Percentiles rank a stretch among this genome's conserved stretches.
phyloP scores from a whole-genome alignment of 345 rosid species.

The Pistacia vera region DNA sequence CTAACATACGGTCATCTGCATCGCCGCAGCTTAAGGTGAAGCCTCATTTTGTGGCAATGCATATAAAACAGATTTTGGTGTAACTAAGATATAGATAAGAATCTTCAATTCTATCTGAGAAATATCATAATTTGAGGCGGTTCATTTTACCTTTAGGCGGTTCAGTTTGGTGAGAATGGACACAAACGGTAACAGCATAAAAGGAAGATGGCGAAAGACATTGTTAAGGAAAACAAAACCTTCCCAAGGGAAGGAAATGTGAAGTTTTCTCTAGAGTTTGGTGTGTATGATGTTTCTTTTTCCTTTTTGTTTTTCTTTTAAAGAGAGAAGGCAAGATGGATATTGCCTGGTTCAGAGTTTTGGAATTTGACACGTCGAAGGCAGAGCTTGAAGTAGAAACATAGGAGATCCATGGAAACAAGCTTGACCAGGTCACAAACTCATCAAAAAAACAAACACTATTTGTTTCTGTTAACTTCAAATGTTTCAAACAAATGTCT shows the following conservation, averaged over 20 bases:
- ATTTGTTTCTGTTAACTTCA: too few relatives aligned
- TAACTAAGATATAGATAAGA: too few relatives aligned
- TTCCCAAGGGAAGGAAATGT: constrained; percentile 20
- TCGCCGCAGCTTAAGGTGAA: constrained; percentile 66
- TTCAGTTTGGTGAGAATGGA: constrained; percentile 25
- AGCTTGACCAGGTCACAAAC: constrained; percentile 30
- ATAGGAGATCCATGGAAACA: constrained; percentile 27
- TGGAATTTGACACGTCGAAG: constrained; percentile 32
- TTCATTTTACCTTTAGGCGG: constrained; percentile 52
- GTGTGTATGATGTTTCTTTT: too few relatives aligned
- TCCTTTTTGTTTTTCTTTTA: background rate
- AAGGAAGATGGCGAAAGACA: constrained; percentile 71
- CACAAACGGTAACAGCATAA: constrained; percentile 48
- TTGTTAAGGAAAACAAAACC: constrained; percentile 23
- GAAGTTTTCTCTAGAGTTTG: constrained; percentile 2
- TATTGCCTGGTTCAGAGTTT: constrained; percentile 8
- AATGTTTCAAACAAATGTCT: too few relatives aligned
- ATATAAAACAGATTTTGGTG: constrained; percentile 19
- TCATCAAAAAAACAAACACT: too few relatives aligned
- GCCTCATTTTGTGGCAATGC: too few relatives aligned
- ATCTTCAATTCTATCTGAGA: too few relatives aligned
- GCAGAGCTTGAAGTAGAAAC: constrained; percentile 52
- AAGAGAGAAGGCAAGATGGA: constrained; percentile 16
- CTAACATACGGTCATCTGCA: constrained; percentile 31
- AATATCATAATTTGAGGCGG: too few relatives aligned